A percentile compares a stretch with the other conserved stretches of the same genome.
Conservation (phyloP, 805 yeast genomes). For the Wickerhamomyces tratensis region DNA sequence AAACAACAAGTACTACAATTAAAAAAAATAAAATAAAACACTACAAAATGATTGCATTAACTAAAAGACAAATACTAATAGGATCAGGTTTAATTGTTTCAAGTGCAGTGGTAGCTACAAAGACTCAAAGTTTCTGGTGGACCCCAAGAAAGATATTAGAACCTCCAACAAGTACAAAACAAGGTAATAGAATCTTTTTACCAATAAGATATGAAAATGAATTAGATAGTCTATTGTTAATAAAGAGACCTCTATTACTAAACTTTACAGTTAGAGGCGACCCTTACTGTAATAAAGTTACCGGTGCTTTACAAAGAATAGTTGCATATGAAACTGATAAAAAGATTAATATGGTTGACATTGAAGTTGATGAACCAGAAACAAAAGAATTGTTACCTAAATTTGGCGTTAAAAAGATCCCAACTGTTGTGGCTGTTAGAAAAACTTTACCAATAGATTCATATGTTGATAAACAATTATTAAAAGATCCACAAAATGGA, state of each 20-base stretch:
- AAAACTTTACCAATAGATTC: conserved; percentile 49
- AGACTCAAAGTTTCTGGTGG: conserved; percentile 19
- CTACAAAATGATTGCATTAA: conserved; percentile 8
- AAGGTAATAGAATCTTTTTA: conserved; percentile 34
- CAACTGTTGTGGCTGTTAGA: conserved; percentile 56
- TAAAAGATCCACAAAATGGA: conserved; percentile 15
- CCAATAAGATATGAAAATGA: conserved; percentile 51
- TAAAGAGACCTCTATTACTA: conserved; percentile 51
- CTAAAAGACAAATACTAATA: conserved; percentile 13
- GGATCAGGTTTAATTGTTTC: conserved; percentile 16
- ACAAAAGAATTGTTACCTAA: conserved; percentile 48
- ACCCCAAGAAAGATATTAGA: conserved; percentile 24
- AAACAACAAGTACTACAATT: no score
- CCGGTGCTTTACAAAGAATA: conserved; percentile 48
- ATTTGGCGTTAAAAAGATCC: conserved; percentile 48
- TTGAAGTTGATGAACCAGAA: conserved; percentile 60
- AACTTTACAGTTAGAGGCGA: conserved; percentile 68
- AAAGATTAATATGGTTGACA: conserved; percentile 54
- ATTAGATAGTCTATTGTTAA: conserved; percentile 40
- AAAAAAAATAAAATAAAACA: no score
- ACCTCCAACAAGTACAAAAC: conserved; percentile 25
- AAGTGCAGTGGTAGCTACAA: conserved; percentile 11
- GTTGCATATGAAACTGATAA: conserved; percentile 39
- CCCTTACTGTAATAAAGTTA: conserved; percentile 47
- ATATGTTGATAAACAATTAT: conserved; percentile 19